Base-by-base conservation (phyloP, 2,329 filamentous ascomycete genomes). In the Xylariaceae sp. region DNA sequence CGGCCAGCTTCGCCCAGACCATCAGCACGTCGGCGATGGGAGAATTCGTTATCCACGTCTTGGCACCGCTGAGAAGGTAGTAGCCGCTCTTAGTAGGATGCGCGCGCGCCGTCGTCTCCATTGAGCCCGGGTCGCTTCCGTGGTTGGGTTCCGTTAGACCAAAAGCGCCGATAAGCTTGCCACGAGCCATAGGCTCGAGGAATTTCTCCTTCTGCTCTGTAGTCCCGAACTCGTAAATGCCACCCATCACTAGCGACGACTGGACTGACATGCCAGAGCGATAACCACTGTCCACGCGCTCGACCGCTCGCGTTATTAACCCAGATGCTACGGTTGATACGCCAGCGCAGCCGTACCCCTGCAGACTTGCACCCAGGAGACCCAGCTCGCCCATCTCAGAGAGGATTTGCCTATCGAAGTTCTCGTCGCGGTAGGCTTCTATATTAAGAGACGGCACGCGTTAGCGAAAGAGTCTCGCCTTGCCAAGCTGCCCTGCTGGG, bases 41-140 rank as follows among this genome's bases (percentile, higher is more conserved):
- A 7, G 88, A 92, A 72, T 96, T 96, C 13, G 91, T 96, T 69
- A 96, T 96, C 91, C 91, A 96, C 0, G 92, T 96, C 78, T 96
- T 96, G 47, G 88, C 76, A 1, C 91, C 91, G 43, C 85, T 89
- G 34, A 96, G 74, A 41, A 85, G 81, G 64, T 86, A 88, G 70
- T 90, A 89, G 1, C 90, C 91, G 66, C 88, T 86, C 76, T 92
- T 92, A 7, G 83, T 85, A 5, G 90, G 88, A 68, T 96, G 90
- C 46, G 86, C 85, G 68, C 85, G 89, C n/a, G 91, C 92, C 9
- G 81, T 79, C 5, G 87, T 90, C 77, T 96, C 91, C 89, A 96
- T 92, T 34, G 87, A 89, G 13, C 90, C 91, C 5, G 91, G 91
- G 68, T 96, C 92, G 53, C 88, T 94, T 55, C 91, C 91, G 70